Percentiles rank a stretch among this genome's conserved stretches.
Conservation (phyloP, 148 eudicot genomes). For the Fagopyrum homotropicum region DNA sequence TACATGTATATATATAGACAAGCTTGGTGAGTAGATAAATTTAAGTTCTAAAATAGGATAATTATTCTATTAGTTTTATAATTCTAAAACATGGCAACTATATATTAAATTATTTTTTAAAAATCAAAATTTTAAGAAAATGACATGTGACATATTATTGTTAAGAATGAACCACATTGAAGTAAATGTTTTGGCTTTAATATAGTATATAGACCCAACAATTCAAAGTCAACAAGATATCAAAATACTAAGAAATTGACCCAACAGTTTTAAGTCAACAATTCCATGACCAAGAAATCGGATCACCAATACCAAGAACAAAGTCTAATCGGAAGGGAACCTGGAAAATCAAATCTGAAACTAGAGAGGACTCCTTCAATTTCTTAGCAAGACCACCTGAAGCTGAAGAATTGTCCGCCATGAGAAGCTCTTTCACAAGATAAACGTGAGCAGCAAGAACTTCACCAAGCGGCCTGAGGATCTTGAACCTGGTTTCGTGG, state of each 20-base stretch:
- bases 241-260: not conserved
- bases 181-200: too few species aligned
- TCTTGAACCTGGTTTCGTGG: slow-evolving; percentile 70
- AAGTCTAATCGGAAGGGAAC: not conserved
- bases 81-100: too few species aligned
- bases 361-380: slow-evolving; percentile 62
- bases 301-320: not conserved
- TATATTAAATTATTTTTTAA: too few species aligned
- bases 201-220: not conserved
- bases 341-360: slow-evolving; percentile 46
- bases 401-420: slow-evolving; percentile 31
- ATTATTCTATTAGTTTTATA: too few species aligned
- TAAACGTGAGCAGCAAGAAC: slow-evolving; percentile 78
- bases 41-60: too few species aligned
- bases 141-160: too few species aligned
- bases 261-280: not conserved
- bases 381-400: slow-evolving; percentile 46
- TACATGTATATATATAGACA: too few species aligned
- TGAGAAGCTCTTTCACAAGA: slow-evolving; percentile 78
- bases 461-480: slow-evolving; percentile 77
- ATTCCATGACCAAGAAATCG: not conserved
- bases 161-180: not conserved
- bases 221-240: not conserved
- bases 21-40: too few species aligned
- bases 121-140: too few species aligned